phyloP scores from a whole-genome alignment of 352 stramenopile species.

The Phytophthora uliginosa region DNA sequence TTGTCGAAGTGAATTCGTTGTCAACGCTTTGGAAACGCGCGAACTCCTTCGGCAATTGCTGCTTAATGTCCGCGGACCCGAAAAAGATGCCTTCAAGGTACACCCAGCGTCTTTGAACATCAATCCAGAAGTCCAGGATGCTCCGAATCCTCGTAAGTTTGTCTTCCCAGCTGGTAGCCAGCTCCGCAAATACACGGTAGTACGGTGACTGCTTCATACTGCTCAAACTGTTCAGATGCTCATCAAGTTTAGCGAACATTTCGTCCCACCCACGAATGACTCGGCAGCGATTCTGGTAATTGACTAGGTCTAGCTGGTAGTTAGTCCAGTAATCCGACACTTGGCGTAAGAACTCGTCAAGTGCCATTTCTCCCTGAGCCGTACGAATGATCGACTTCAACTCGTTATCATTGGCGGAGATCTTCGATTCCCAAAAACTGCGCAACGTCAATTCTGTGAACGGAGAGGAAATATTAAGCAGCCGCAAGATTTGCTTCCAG shows the following conservation, averaged over 20 bases:
- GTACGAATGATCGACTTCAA: conserved; percentile 98
- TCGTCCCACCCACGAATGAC: conserved; percentile 99
- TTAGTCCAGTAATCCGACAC: conserved; percentile 93
- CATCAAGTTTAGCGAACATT: conserved; percentile 99
- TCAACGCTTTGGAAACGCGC: conserved; percentile 99
- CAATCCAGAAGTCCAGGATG: conserved; percentile 99
- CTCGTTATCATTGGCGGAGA: conserved; percentile 95
- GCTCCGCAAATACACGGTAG: conserved; percentile 99
- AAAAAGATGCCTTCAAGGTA: conserved; percentile 99
- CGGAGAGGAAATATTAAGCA: conserved; percentile 93
- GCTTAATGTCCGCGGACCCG: conserved; percentile 98
- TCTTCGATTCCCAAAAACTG: conserved; percentile 97
- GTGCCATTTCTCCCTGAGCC: conserved; percentile 99
- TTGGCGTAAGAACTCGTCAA: conserved; percentile 99
- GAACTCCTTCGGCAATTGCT: conserved; percentile 98
- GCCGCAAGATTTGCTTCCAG: conserved; percentile 98
- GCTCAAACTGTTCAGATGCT: conserved; percentile 98
- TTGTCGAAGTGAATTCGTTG: conserved; percentile 98
- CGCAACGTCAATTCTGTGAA: conserved; percentile 98
- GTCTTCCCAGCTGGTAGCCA: conserved; percentile 98
- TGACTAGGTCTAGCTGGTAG: conserved; percentile 93
- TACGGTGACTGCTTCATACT: conserved; percentile 99
- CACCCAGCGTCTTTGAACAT: conserved; percentile 99
- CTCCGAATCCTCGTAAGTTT: conserved; percentile 97
- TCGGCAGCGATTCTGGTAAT: conserved; percentile 95